Base-by-base conservation (phyloP, 768 basidiomycete genomes). In the Postia placenta region DNA sequence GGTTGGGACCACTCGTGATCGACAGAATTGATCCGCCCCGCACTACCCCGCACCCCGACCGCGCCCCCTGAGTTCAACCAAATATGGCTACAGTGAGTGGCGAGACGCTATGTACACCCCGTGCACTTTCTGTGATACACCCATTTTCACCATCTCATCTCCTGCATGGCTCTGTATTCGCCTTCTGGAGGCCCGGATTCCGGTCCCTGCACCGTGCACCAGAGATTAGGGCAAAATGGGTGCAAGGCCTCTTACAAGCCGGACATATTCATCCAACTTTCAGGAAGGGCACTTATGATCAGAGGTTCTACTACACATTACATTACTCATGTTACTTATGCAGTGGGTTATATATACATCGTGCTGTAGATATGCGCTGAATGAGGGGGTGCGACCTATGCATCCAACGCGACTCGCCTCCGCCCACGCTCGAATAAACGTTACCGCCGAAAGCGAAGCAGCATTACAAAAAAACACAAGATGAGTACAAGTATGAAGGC, bases 401-500 rank as follows among this genome's bases (percentile, higher is more conserved):
- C 15, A 33, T 33, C 30, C 30, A 33, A 33, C 30, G 15, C 30
- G 30, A 7, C 30, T 7, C 30, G 30, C 30, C 30, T 7, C 30
- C 15, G 30, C 30, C 9, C 30, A 7, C 7, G 15, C 30, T 33
- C 30, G 30, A 33, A 33, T 33, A 7, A 33, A 33, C 7, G 15
- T 33, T 15, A 33, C 30, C 30, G 30, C 30, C 30, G 38, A 27
- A 9, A 25, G 19, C 42, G 23, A 22, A n/a, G 15, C 24, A 43
- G 42, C 20, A 43, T 43, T 43, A 43, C 42, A 43, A 43, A n/a
- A n/a, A n/a, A 7, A 33, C 42, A 43, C 17, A 26, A 11, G 23
- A 26, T 24, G 17, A 43, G 24, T 41, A 41, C 22, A 43, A 43
- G 42, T 26, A 26, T 43, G 48, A 50, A 44, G 27, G 30, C 49